These are phyloP conservation scores for Apium graveolens DNA, from an alignment of 129 eudicot genomes.

Conservation along the genomic window DNA sequence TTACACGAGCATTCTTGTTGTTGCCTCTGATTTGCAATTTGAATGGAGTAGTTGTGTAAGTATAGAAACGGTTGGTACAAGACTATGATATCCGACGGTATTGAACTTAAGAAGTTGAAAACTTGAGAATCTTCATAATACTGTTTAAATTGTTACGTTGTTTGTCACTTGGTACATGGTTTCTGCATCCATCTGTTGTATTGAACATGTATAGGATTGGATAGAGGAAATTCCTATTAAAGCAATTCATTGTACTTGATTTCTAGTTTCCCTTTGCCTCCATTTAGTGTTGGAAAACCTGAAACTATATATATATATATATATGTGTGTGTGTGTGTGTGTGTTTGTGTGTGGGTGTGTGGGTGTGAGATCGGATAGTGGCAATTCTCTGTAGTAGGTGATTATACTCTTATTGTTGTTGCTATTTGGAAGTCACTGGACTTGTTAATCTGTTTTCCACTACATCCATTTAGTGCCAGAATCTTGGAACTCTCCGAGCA, in stretches of 20 bases:
- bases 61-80: conserved; percentile 50
- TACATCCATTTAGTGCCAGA: neutral
- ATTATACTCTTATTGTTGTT: neutral
- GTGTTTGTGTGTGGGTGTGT: no score
- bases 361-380: neutral
- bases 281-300: neutral
- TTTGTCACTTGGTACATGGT: neutral
- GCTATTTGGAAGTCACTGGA: neutral
- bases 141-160: neutral
- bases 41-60: no score
- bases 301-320: no score
- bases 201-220: neutral
- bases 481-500: no score
- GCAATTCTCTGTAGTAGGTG: neutral
- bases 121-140: conserved; percentile 28
- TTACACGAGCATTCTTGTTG: neutral
- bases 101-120: conserved; percentile 59
- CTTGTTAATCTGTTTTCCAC: neutral
- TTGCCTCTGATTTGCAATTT: neutral
- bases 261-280: neutral
- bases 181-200: neutral
- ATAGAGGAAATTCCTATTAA: neutral
- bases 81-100: conserved; percentile 64
- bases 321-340: no score
- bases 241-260: neutral